These are phyloP conservation scores for Ustilago hordei DNA, from an alignment of 1,284 basidiomycete species.

Conservation along the genomic window DNA sequence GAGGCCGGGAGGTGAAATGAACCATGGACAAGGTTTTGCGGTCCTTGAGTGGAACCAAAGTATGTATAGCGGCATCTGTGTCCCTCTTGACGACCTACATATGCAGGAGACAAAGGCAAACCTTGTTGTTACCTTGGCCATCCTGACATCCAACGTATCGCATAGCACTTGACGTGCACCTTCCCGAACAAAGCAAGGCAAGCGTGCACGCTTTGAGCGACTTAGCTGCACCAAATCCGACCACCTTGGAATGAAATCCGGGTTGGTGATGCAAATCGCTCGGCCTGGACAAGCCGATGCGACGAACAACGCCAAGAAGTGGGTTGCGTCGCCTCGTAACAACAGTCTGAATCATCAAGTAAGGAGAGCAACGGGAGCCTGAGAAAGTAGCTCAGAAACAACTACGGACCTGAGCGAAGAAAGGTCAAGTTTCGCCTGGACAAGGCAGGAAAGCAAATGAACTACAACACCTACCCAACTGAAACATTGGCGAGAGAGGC, in stretches of 20 bases:
- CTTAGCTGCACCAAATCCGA: slow-evolving; percentile 1
- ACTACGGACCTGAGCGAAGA: too few species aligned
- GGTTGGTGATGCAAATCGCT: background rate
- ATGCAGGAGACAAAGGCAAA: slow-evolving; percentile 19
- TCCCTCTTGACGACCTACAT: slow-evolving; percentile 15
- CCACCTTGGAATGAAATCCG: slow-evolving; percentile 7
- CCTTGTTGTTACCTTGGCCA: slow-evolving; percentile 30
- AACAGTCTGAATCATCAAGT: background rate
- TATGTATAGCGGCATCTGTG: slow-evolving; percentile 16
- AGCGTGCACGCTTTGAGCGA: background rate
- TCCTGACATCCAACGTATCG: slow-evolving; percentile 14
- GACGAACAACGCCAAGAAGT: slow-evolving; percentile 7
- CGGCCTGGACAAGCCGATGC: slow-evolving; percentile 10
- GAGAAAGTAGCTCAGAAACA: too few species aligned
- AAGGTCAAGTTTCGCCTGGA: too few species aligned
- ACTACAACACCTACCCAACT: too few species aligned
- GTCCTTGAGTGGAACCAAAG: background rate
- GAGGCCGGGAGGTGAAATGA: background rate
- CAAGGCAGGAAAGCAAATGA: too few species aligned
- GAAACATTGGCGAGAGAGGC: too few species aligned
- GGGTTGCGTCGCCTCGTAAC: slow-evolving; percentile 4
- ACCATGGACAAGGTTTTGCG: slow-evolving; percentile 17
- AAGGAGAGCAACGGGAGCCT: background rate
- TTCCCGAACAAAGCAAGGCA: background rate
- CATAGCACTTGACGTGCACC: slow-evolving; percentile 3